Conservation (phyloP, 495 filamentous ascomycete species). For the Corynascus novoguineensis region DNA sequence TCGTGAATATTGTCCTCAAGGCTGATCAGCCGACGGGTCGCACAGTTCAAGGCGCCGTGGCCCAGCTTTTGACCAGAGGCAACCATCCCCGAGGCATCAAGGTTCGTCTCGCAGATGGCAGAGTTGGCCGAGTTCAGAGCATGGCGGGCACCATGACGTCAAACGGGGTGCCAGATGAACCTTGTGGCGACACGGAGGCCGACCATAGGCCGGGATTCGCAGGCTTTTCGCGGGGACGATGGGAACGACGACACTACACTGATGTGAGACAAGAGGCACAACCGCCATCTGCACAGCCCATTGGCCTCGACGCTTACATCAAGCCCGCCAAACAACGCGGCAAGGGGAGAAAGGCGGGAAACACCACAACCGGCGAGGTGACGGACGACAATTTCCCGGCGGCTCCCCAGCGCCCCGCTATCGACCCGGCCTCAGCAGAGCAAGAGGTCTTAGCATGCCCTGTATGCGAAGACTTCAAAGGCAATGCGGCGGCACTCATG, state of each 20-base stretch:
- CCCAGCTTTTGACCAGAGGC: constrained; percentile 59
- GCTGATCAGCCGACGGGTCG: constrained; percentile 64
- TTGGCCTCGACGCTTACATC: constrained; percentile 43
- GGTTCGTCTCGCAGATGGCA: constrained; percentile 61
- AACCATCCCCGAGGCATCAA: constrained; percentile 74
- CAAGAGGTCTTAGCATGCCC: constrained; percentile 44
- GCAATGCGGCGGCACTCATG: constrained; percentile 53
- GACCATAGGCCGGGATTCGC: not conserved
- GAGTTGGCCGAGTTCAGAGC: constrained; percentile 62
- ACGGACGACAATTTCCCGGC: constrained; percentile 15
- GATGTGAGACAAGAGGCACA: not conserved
- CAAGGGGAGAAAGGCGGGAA: constrained; percentile 23
- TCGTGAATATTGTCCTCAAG: constrained; percentile 66
- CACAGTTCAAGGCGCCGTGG: constrained; percentile 56
- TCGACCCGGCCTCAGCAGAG: not conserved
- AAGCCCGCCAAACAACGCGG: constrained; percentile 37
- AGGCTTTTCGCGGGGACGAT: not conserved
- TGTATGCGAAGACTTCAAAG: constrained; percentile 54
- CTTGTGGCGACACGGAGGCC: not conserved
- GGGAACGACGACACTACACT: constrained; percentile 6
- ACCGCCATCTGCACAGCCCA: constrained; percentile 17
- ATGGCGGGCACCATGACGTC: constrained; percentile 33
- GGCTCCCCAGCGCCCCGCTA: not conserved
- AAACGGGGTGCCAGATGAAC: not conserved
- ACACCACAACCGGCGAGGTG: constrained; percentile 5